Evolutionary conservation across 78 protist genomes (phyloP).

Genomic region (Dictyostelium brefeldianum): DNA sequence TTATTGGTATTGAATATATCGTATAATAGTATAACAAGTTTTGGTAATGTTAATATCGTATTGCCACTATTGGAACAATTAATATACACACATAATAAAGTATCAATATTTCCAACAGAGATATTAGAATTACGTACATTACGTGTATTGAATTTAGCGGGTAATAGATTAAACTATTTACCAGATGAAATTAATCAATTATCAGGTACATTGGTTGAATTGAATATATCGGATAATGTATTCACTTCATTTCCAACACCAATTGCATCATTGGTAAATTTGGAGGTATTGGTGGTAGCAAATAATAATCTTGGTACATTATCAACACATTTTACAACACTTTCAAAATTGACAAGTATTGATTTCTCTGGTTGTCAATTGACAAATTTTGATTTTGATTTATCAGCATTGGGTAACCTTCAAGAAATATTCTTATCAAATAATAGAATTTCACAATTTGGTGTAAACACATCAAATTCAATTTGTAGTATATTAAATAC

Average conservation of each 20-base stretch:
- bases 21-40: constrained; percentile 14
- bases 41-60: not conserved
- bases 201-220: not conserved
- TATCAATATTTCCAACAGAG: constrained; percentile 62
- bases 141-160: constrained; percentile 19
- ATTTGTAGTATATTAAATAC: constrained; percentile 7
- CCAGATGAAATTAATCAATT: constrained; percentile 58
- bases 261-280: constrained; percentile 8
- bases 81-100: constrained; percentile 59
- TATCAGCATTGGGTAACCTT: not conserved
- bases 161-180: constrained; percentile 57
- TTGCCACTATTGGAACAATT: constrained; percentile 52
- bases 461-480: not conserved
- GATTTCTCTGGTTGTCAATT: constrained; percentile 47
- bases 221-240: constrained; percentile 51
- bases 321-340: constrained; percentile 26
- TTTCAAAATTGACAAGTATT: constrained; percentile 4
- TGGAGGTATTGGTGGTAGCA: not conserved
- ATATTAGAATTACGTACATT: constrained; percentile 56
- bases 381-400: constrained; percentile 63
- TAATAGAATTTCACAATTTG: constrained; percentile 40
- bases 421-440: constrained; percentile 31
- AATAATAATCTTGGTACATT: constrained; percentile 53
- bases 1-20: constrained; percentile 29
- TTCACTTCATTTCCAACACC: constrained; percentile 79